Conservation (phyloP, 108 stramenopile genomes). For the Pseudonitzschia pungens region DNA sequence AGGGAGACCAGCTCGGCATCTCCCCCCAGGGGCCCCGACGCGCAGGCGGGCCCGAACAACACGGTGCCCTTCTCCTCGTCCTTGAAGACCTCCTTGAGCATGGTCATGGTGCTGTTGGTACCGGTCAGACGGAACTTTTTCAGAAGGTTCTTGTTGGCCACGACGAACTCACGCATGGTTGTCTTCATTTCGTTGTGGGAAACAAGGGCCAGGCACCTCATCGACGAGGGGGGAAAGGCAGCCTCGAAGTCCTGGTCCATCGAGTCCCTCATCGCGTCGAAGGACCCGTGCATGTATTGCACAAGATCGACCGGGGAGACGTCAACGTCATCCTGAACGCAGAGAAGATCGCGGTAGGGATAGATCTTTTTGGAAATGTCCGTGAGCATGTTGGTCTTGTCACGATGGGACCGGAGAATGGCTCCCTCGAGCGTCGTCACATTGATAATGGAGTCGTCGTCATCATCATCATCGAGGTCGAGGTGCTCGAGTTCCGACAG, state of each 20-base stretch:
- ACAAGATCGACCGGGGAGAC: background rate
- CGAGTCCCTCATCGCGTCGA: background rate
- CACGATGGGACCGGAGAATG: background rate
- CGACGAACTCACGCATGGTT: constrained; percentile 37
- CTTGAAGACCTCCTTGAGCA: constrained; percentile 28
- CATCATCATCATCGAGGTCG: background rate
- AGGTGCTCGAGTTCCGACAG: background rate
- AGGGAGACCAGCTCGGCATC: constrained; percentile 40
- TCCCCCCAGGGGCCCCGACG: constrained; percentile 41
- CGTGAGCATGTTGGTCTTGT: background rate
- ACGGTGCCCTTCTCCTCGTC: constrained; percentile 20
- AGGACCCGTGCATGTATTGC: background rate
- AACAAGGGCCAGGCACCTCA: constrained; percentile 36
- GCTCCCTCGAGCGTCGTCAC: background rate
- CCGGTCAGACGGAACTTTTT: constrained; percentile 40
- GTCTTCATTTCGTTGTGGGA: constrained; percentile 46
- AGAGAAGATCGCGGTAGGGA: background rate
- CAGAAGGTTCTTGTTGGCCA: constrained; percentile 28
- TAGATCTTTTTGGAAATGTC: background rate
- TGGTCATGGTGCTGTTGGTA: constrained; percentile 38
- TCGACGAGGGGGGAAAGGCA: constrained; percentile 22
- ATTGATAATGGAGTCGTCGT: background rate
- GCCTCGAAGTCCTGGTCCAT: constrained; percentile 2
- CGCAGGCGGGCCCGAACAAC: constrained; percentile 32
- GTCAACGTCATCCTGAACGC: background rate